Evolutionary conservation across 2,329 filamentous ascomycete genomes (phyloP).

Genomic region (Colletotrichum falcatum): DNA sequence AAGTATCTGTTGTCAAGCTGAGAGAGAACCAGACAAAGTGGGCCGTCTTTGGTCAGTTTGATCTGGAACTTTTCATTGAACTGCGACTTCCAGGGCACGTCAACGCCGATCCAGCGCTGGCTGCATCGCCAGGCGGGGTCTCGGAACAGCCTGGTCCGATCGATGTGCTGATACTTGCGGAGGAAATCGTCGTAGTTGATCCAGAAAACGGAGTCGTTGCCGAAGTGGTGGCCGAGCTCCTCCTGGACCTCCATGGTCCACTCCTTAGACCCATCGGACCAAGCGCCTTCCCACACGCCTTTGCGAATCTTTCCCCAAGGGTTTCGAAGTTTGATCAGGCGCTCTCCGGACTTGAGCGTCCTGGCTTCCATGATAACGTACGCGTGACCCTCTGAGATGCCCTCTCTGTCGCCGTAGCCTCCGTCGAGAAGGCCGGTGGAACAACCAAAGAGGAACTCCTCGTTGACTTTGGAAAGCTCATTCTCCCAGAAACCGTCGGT

Average conservation of each 20-base stretch:
- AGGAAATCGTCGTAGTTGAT: constrained; percentile 73
- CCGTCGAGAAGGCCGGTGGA: constrained; percentile 72
- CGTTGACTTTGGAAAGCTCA: constrained; percentile 82
- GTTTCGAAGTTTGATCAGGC: constrained; percentile 70
- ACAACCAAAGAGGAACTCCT: constrained; percentile 83
- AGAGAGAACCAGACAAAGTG: constrained; percentile 69
- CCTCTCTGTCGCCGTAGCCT: constrained; percentile 70
- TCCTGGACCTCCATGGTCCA: constrained; percentile 69
- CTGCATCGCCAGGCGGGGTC: constrained; percentile 69
- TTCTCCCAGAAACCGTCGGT: constrained; percentile 87
- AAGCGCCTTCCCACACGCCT: constrained; percentile 70
- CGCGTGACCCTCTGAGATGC: constrained; percentile 69
- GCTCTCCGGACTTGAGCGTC: constrained; percentile 62
- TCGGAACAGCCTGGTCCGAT: constrained; percentile 71
- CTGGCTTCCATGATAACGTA: constrained; percentile 72
- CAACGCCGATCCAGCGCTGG: constrained; percentile 71
- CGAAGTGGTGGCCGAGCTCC: constrained; percentile 70
- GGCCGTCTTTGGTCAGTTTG: constrained; percentile 65
- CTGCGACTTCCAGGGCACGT: constrained; percentile 71
- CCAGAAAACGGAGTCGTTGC: constrained; percentile 73
- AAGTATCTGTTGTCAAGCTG: constrained; percentile 74
- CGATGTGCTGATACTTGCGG: constrained; percentile 71
- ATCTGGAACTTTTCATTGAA: constrained; percentile 73
- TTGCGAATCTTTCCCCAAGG: constrained; percentile 71
- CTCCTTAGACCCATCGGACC: constrained; percentile 71